Evolutionary conservation across 169 alveolate species (phyloP).

Genomic region (Eimeria nieschulzi): DNA sequence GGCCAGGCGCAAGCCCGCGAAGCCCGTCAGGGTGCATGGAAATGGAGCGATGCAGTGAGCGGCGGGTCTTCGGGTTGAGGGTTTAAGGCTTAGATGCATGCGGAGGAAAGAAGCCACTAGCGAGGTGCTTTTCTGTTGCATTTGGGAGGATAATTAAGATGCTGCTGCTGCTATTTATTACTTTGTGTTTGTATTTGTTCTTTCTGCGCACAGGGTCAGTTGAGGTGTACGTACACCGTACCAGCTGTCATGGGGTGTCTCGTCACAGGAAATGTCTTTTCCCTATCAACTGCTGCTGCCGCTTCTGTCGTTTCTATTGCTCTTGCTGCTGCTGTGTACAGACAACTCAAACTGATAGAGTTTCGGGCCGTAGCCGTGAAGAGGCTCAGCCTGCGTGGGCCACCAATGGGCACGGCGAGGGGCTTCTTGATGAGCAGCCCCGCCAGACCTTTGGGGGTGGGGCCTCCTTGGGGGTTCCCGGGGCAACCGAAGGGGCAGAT

Average conservation of each 20-base stretch:
- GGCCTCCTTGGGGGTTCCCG: neutral
- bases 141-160: neutral
- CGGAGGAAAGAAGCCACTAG: too few relatives aligned
- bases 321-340: neutral
- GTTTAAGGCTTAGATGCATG: too few relatives aligned
- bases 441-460: neutral
- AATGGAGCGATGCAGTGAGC: neutral
- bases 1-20: neutral
- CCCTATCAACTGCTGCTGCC: neutral
- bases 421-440: neutral
- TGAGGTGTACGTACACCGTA: too few relatives aligned
- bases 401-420: neutral
- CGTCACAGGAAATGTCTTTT: neutral
- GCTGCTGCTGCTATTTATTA: neutral
- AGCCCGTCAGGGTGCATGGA: neutral
- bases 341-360: neutral
- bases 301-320: neutral
- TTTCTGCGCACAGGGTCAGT: too few relatives aligned
- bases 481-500: neutral
- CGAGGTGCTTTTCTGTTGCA: neutral
- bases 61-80: too few relatives aligned
- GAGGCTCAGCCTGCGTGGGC: conserved; percentile 24
- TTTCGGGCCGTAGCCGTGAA: neutral
- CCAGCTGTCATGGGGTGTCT: neutral
- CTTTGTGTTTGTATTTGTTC: neutral